Conservation (phyloP, 164 flowering plant species). For the Nelumbo lutea region DNA sequence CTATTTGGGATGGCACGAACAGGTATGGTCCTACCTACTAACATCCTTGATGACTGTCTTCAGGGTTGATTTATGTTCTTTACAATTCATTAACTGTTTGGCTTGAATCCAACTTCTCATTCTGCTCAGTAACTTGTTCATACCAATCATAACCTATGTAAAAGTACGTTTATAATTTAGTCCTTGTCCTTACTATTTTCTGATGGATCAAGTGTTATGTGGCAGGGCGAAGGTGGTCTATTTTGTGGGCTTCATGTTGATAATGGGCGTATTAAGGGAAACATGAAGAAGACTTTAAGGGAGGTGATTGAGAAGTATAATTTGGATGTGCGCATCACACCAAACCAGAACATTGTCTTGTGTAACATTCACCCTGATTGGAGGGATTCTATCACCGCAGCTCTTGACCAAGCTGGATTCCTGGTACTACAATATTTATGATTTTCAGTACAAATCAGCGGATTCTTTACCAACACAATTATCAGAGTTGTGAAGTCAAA, state of each 20-base stretch:
- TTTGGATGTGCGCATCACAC: conserved; percentile 79
- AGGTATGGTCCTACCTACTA: conserved; percentile 36
- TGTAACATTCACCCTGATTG: conserved; percentile 70
- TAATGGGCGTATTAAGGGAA: conserved; percentile 86
- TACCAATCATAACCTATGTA: neutral
- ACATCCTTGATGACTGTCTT: neutral
- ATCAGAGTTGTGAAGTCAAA: neutral
- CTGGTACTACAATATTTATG: conserved; percentile 48
- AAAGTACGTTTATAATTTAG: neutral
- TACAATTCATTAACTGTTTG: neutral
- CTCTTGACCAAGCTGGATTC: conserved; percentile 90
- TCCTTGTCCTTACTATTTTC: neutral
- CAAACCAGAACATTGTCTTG: conserved; percentile 89
- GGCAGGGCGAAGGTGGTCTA: conserved; percentile 76
- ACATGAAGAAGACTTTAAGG: conserved; percentile 75
- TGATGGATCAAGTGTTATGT: conserved; percentile 1
- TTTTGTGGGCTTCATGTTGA: conserved; percentile 97
- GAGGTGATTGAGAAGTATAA: conserved; percentile 88
- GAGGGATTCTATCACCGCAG: conserved; percentile 74
- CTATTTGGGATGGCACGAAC: conserved; percentile 95
- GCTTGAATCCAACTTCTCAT: neutral
- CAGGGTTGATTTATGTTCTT: neutral
- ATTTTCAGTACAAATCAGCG: neutral
- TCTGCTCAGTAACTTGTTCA: neutral
- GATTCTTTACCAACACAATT: neutral